Percentiles rank a stretch among this genome's conserved stretches.
Evolutionary conservation across 2,329 filamentous ascomycete genomes (phyloP).

Genomic region (Diaporthe citri): DNA sequence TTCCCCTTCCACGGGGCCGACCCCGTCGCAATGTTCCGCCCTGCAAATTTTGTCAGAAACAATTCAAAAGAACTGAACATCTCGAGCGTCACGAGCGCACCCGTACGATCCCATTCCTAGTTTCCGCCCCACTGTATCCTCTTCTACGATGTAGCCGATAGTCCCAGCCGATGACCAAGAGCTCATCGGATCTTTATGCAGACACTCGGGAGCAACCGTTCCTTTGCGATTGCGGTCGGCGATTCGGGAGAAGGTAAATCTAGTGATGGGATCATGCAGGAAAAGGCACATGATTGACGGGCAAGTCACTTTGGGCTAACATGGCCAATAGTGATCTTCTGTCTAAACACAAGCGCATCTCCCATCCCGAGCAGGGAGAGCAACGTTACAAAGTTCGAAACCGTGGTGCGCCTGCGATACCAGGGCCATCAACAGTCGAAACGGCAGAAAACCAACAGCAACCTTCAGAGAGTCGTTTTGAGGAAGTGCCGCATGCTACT

Average conservation of each 20-base stretch:
- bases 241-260: not conserved
- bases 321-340: not conserved
- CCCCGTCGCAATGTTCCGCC: not conserved
- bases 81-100: slow-evolving; percentile 17
- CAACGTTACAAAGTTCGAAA: not conserved
- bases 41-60: slow-evolving; percentile 6
- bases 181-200: not conserved
- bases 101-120: not conserved
- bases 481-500: not conserved
- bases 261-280: not conserved
- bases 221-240: not conserved
- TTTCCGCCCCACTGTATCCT: not conserved
- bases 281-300: not conserved
- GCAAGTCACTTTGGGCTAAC: not conserved
- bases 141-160: not conserved
- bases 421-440: not conserved
- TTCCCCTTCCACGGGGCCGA: not conserved
- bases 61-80: slow-evolving; percentile 10
- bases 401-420: not conserved
- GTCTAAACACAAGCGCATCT: not conserved
- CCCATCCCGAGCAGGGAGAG: not conserved
- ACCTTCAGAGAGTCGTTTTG: not conserved
- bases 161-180: not conserved
- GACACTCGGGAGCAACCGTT: slow-evolving; percentile 3
- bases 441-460: not conserved